Conservation (phyloP, 352 stramenopile genomes). For the Thalassiosira mediterranea region DNA sequence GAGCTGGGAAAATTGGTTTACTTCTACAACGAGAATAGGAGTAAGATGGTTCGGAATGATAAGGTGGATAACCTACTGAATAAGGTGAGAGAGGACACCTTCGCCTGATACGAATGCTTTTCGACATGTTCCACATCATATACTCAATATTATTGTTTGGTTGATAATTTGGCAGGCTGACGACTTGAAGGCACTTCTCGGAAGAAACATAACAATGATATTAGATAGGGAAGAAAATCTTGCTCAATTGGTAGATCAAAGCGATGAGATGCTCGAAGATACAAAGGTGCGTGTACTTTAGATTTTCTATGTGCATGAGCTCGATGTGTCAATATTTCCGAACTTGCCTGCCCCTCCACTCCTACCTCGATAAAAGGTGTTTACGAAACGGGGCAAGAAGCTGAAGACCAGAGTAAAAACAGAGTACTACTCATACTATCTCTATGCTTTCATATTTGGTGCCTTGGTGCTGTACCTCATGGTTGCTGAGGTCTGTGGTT, state of each 20-base stretch:
- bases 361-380: no score
- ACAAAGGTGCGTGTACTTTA: no score
- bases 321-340: no score
- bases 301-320: no score
- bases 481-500: conserved; percentile 17
- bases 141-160: no score
- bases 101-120: no score
- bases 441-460: conserved; percentile 22
- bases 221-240: conserved; percentile 34
- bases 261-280: conserved; percentile 42
- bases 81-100: no score
- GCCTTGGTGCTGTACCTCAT: conserved; percentile 28
- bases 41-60: conserved; percentile 35
- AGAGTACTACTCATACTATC: conserved; percentile 17
- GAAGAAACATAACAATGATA: conserved; percentile 45
- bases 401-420: conserved; percentile 13
- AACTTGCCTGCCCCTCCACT: no score
- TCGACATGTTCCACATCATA: no score
- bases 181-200: conserved; percentile 45
- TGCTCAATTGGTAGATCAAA: conserved; percentile 31
- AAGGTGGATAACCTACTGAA: conserved; percentile 34
- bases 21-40: conserved; percentile 54
- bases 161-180: no score
- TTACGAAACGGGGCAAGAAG: conserved; percentile 26
- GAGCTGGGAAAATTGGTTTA: conserved; percentile 47